phyloP scores from a whole-genome alignment of 805 yeast genomes.

The Wickerhamiella spandovensis region DNA sequence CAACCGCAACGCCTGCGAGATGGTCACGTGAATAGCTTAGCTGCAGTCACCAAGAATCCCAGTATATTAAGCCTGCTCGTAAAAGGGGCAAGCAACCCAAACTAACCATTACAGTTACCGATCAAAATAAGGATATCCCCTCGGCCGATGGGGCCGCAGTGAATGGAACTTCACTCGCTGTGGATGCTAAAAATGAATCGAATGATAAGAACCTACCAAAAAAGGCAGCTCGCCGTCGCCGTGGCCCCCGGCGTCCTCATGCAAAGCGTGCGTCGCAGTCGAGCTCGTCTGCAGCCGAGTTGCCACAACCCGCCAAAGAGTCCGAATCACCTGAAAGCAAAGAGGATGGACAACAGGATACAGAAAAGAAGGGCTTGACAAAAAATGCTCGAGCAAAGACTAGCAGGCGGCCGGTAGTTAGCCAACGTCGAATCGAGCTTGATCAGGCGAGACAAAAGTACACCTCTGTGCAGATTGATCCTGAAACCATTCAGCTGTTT shows the following conservation, averaged over 20 bases:
- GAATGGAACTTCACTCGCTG: neutral
- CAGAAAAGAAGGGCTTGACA: neutral
- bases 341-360: neutral
- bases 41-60: neutral
- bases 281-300: neutral
- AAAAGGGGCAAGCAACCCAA: neutral
- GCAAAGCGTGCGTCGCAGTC: neutral
- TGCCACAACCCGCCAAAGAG: neutral
- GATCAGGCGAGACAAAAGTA: constrained; percentile 9
- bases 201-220: neutral
- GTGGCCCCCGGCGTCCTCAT: neutral
- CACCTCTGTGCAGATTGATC: constrained; percentile 11
- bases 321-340: neutral
- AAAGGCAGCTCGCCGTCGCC: neutral
- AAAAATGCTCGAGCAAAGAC: neutral
- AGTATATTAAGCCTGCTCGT: neutral
- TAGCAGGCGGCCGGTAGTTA: neutral
- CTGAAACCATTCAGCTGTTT: constrained; percentile 12
- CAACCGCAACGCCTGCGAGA: no score
- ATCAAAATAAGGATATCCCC: neutral
- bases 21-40: no score
- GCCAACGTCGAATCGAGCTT: constrained; percentile 15
- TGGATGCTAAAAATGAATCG: neutral
- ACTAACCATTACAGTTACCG: neutral
- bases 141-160: neutral